These are phyloP conservation scores for Aspergillus terreus DNA, from an alignment of 2,329 filamentous ascomycete genomes.

Conservation along the genomic window DNA sequence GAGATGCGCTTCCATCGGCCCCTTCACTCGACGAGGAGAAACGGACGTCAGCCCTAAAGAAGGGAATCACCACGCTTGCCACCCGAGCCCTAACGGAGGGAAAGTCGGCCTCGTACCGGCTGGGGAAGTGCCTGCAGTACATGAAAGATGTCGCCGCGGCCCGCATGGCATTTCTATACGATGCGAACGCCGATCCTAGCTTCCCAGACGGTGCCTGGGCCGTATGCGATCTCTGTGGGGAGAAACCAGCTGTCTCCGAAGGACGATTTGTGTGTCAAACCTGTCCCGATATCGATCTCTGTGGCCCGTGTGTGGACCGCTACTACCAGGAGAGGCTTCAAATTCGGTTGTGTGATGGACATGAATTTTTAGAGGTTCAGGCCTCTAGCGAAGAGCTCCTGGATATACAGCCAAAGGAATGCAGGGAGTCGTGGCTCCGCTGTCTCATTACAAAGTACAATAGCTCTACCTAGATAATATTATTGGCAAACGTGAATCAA, in stretches of 20 bases:
- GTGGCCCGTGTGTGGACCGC: neutral
- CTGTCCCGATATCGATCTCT: conserved; percentile 1
- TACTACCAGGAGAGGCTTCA: neutral
- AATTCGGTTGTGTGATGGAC: conserved; percentile 1
- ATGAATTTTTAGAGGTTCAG: conserved; percentile 1
- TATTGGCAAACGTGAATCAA: too few relatives aligned
- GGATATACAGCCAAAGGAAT: neutral
- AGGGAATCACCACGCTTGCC: neutral
- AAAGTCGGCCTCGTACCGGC: neutral
- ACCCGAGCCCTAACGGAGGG: neutral
- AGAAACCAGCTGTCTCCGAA: neutral
- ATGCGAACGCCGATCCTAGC: neutral
- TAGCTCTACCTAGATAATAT: neutral
- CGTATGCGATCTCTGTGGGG: neutral
- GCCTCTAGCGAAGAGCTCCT: neutral
- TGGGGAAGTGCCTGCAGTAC: conserved; percentile 1
- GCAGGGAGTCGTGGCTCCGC: neutral
- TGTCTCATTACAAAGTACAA: neutral
- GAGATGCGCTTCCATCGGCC: neutral
- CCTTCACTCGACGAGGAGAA: neutral
- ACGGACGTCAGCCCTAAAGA: neutral
- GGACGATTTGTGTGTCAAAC: conserved; percentile 1
- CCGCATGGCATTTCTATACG: conserved; percentile 1
- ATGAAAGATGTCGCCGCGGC: neutral
- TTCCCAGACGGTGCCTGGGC: neutral